Conservation (phyloP, 1,139 yeast species). For the Pichia sp. region DNA sequence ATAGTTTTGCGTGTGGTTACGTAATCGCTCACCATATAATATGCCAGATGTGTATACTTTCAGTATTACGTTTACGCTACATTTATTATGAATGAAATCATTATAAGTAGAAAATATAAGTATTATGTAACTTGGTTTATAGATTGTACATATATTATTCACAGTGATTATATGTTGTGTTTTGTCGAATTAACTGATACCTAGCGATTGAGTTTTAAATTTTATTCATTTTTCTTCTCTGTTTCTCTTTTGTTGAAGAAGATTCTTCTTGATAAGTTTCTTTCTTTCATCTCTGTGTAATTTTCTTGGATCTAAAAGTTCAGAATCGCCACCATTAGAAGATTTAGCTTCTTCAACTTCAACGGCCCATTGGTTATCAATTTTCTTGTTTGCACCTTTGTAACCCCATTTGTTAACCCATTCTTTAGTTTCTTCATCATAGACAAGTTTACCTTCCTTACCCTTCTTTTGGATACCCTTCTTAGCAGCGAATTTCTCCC, state of each 20-base stretch:
- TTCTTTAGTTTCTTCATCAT: constrained; percentile 83
- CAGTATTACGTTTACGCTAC: no score
- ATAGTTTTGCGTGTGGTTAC: no score
- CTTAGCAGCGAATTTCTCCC: constrained; percentile 96
- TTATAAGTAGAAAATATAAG: no score
- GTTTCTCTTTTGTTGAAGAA: constrained; percentile 83
- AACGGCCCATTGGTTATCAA: constrained; percentile 93
- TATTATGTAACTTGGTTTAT: no score
- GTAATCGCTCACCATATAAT: no score
- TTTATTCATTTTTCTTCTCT: constrained; percentile 11
- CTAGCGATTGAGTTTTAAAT: no score
- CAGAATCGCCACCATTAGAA: constrained; percentile 42
- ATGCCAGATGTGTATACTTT: no score
- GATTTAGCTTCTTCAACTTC: constrained; percentile 74
- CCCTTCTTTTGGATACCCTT: constrained; percentile 94
- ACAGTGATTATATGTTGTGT: no score
- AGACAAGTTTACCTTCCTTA: constrained; percentile 87
- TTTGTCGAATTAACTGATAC: no score
- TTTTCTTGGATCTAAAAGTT: constrained; percentile 79
- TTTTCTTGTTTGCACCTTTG: constrained; percentile 84
- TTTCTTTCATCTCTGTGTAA: constrained; percentile 81
- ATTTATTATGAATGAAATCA: no score
- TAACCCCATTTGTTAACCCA: constrained; percentile 99
- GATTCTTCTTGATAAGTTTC: constrained; percentile 81
- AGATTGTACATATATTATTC: no score